These are phyloP conservation scores for Fusarium redolens DNA, from an alignment of 2,329 filamentous ascomycete species.

Conservation along the genomic window DNA sequence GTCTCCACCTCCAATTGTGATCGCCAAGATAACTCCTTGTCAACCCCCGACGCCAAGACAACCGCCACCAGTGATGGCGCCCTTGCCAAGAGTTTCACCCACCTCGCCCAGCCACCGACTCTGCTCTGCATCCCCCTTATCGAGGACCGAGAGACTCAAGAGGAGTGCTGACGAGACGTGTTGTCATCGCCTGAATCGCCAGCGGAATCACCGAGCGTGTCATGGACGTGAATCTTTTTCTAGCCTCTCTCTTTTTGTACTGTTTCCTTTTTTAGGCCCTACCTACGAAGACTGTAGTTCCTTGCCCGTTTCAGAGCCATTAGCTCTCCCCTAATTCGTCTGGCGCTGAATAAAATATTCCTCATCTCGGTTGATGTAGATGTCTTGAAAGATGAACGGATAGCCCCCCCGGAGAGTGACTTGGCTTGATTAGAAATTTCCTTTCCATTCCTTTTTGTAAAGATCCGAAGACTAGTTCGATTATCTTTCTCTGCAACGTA, in stretches of 20 bases:
- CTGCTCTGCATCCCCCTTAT: background rate
- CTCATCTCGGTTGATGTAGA: background rate
- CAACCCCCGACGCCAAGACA: constrained; percentile 57
- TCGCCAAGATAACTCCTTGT: background rate
- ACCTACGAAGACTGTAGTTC: background rate
- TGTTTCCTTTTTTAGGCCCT: background rate
- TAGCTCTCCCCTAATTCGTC: background rate
- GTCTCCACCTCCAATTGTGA: background rate
- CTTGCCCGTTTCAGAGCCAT: background rate
- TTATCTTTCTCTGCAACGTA: too few species aligned
- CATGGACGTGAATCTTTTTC: background rate
- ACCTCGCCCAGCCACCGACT: background rate
- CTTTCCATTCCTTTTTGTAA: background rate
- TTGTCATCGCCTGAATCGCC: background rate
- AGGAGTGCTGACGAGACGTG: background rate
- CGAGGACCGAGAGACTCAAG: background rate
- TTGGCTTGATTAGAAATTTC: too few species aligned
- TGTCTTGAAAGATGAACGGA: background rate
- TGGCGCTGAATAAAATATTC: background rate
- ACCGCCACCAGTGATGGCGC: background rate
- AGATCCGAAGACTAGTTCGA: too few species aligned
- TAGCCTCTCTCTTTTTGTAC: background rate
- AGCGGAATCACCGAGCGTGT: background rate
- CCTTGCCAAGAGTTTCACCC: background rate
- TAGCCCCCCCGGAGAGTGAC: background rate